These are phyloP conservation scores for Rhynchosporium graminicola DNA, from an alignment of 2,329 filamentous ascomycete genomes.

Conservation along the genomic window DNA sequence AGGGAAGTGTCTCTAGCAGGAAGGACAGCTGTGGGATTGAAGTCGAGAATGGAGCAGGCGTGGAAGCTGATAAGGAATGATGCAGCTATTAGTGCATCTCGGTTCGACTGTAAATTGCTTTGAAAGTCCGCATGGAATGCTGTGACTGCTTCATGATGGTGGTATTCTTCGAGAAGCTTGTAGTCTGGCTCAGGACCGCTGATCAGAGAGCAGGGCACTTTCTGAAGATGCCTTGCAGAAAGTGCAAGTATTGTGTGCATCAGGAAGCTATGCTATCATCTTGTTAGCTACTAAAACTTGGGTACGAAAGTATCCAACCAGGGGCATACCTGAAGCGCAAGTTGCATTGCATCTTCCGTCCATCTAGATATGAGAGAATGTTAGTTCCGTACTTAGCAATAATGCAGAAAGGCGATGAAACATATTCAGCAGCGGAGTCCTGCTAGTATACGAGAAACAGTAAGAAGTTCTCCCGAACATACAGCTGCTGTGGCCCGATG, in stretches of 20 bases:
- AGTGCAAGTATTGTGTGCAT: slow-evolving; percentile 27
- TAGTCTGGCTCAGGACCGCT: slow-evolving; percentile 15
- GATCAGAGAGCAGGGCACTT: slow-evolving; percentile 8
- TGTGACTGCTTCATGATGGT: slow-evolving; percentile 26
- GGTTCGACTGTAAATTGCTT: slow-evolving; percentile 17
- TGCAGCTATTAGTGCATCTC: slow-evolving; percentile 27
- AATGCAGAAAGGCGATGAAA: not conserved
- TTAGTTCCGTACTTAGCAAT: not conserved
- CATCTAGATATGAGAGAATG: slow-evolving; percentile 8
- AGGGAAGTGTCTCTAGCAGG: slow-evolving; percentile 26
- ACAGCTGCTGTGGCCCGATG: slow-evolving; percentile 11
- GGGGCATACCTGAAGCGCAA: slow-evolving; percentile 25
- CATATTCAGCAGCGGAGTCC: not conserved
- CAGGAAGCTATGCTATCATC: slow-evolving; percentile 25
- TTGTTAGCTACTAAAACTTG: not conserved
- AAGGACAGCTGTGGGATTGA: slow-evolving; percentile 19
- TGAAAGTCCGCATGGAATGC: slow-evolving; percentile 23
- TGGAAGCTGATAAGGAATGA: slow-evolving; percentile 29
- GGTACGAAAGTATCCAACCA: not conserved
- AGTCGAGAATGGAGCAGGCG: slow-evolving; percentile 22
- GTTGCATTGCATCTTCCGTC: slow-evolving; percentile 25
- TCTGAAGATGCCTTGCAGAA: slow-evolving; percentile 23
- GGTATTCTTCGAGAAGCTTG: slow-evolving; percentile 20
- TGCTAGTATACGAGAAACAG: not conserved
- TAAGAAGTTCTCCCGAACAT: not conserved